These are phyloP conservation scores for Danielia oregonensis DNA, from an alignment of 805 yeast genomes.

Conservation along the genomic window DNA sequence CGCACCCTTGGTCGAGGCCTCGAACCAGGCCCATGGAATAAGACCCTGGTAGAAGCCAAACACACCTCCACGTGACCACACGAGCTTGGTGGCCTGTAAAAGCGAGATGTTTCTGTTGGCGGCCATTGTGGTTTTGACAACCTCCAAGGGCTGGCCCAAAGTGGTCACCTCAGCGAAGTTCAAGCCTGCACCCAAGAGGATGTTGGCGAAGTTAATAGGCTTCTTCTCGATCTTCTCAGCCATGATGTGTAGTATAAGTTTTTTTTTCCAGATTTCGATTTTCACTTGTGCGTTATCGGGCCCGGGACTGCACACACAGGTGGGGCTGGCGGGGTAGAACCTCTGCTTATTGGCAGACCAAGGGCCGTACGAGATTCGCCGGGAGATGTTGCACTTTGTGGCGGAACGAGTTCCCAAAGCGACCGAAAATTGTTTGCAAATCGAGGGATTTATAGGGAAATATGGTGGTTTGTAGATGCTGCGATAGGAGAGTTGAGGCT, in stretches of 20 bases:
- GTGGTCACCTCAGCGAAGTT: slow-evolving; percentile 83
- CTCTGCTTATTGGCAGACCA: too few species aligned
- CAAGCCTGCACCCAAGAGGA: slow-evolving; percentile 88
- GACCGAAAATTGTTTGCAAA: too few species aligned
- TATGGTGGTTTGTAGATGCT: too few species aligned
- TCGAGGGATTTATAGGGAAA: too few species aligned
- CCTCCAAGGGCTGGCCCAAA: slow-evolving; percentile 96
- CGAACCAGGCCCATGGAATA: slow-evolving; percentile 99
- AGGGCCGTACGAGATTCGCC: too few species aligned
- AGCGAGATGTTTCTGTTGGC: slow-evolving; percentile 80
- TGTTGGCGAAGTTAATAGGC: slow-evolving; percentile 83
- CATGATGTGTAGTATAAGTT: too few species aligned
- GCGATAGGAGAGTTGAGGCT: too few species aligned
- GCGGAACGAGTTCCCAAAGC: too few species aligned
- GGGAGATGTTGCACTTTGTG: too few species aligned
- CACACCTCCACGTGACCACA: slow-evolving; percentile 93
- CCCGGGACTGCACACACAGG: slow-evolving; percentile 45
- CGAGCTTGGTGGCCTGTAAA: slow-evolving; percentile 62
- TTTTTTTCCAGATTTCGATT: too few species aligned
- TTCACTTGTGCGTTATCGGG: slow-evolving; percentile 45
- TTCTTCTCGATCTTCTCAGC: slow-evolving; percentile 56
- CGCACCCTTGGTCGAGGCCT: slow-evolving; percentile 98
- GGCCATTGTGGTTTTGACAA: slow-evolving; percentile 95
- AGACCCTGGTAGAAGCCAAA: slow-evolving; percentile 94
- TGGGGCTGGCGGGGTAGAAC: too few species aligned